phyloP scores from a whole-genome alignment of 2,329 filamentous ascomycete genomes.

The Xenosphaeropsis pyriputrescens region DNA sequence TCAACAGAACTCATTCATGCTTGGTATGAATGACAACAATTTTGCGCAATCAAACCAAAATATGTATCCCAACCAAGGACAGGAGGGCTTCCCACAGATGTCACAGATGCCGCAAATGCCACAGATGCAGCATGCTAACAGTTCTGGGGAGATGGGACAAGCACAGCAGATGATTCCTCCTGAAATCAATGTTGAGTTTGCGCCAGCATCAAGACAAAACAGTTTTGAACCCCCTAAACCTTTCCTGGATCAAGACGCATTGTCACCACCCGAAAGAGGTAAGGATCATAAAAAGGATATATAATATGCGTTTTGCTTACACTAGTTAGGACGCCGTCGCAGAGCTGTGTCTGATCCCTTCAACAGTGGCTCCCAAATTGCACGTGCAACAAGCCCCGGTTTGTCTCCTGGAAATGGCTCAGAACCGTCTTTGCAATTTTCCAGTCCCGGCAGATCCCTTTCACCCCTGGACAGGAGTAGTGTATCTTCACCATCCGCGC shows the following conservation, averaged over 20 bases:
- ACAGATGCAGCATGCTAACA: constrained; percentile 26
- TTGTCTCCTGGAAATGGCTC: constrained; percentile 38
- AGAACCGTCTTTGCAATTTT: constrained; percentile 29
- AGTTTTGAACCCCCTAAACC: constrained; percentile 53
- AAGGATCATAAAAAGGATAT: constrained; percentile 12
- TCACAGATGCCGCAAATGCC: constrained; percentile 14
- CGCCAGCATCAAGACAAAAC: constrained; percentile 54
- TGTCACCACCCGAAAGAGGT: constrained; percentile 69
- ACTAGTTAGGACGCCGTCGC: constrained; percentile 15
- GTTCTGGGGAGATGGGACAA: constrained; percentile 46
- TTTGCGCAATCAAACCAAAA: constrained; percentile 30
- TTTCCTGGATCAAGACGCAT: constrained; percentile 56
- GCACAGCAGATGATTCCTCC: constrained; percentile 75
- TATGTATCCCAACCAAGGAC: constrained; percentile 30
- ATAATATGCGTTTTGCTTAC: constrained; percentile 5
- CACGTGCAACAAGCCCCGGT: constrained; percentile 32
- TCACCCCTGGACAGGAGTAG: constrained; percentile 42
- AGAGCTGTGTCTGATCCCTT: constrained; percentile 20
- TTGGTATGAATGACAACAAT: constrained; percentile 29
- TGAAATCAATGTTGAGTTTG: constrained; percentile 87
- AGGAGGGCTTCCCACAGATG: constrained; percentile 29
- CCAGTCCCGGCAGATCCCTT: constrained; percentile 33
- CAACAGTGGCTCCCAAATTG: constrained; percentile 20
- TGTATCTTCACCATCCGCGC: constrained; percentile 24
- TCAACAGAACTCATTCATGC: constrained; percentile 22